Base-by-base conservation (phyloP, 495 filamentous ascomycete genomes). In the Cercophora samala region DNA sequence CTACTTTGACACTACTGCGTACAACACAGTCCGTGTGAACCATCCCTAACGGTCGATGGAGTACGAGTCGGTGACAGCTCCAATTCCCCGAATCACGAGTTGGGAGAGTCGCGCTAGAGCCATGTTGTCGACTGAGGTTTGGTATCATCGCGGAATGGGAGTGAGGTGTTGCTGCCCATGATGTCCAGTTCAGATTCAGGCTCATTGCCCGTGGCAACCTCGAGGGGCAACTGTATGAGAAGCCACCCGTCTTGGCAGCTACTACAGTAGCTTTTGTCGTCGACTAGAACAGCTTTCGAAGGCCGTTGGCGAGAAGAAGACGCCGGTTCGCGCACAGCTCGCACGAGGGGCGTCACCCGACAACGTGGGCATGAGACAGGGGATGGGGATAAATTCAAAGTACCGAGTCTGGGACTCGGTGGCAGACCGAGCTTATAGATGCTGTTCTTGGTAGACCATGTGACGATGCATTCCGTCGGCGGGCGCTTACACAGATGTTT, bases 371-470 rank as follows among this genome's bases (percentile, higher is more conserved):
- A 29, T 18, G 17, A 29, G 24, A 60, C 58, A 3, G 24, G 58
- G 58, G 24, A 60, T 60, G 24, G 58, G 58, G 58, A 60, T 60
- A 60, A 60, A 60, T 26, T 60, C 25, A 29, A 60, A 29, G 58
- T 18, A 60, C 58, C 58, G 58, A 29, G 3, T 9, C 23, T 29
- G 24, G 2, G 58, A 22, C 21, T 18, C 17, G 23, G 22, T 21
- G 22, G 18, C 58, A 17, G 58, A 18, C n/a, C n/a, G n/a, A n/a
- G n/a, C n/a, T n/a, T n/a, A 29, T 29, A 5, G 26, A 2, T 29
- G 4, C 8, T 29, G 26, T 29, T 29, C 8, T 6, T 6, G 4
- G 26, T 29, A 5, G 26, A 1, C n/a, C 55, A 58, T 58, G 55
- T 60, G 58, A 24, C 58, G 58, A 60, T 26, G 15, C 11, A 46